Evolutionary conservation across 2,329 filamentous ascomycete species (phyloP).

Genomic region (Botrytis paeoniae): DNA sequence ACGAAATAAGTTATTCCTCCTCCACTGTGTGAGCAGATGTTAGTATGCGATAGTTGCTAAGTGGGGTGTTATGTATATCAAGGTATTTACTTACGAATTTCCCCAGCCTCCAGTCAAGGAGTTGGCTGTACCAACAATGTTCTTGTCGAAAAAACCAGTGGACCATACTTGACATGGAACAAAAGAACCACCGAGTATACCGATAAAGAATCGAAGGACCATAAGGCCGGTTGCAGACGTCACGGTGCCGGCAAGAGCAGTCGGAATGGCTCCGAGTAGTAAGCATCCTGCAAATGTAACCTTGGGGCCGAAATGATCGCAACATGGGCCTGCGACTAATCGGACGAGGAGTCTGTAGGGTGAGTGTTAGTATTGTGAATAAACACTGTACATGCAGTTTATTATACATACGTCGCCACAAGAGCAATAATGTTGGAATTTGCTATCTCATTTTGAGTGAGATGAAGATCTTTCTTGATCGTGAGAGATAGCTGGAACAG

Average conservation of each 20-base stretch:
- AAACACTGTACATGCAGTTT: not conserved
- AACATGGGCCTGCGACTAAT: slow-evolving; percentile 75
- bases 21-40: slow-evolving; percentile 43
- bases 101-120: slow-evolving; percentile 81
- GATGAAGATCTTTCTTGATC: slow-evolving; percentile 73
- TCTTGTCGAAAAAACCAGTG: slow-evolving; percentile 91
- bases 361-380: not conserved
- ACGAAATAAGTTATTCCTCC: slow-evolving; percentile 91
- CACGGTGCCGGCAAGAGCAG: slow-evolving; percentile 76
- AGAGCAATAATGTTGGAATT: slow-evolving; percentile 92
- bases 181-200: slow-evolving; percentile 73
- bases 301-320: slow-evolving; percentile 79
- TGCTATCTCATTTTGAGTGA: slow-evolving; percentile 68
- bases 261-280: slow-evolving; percentile 75
- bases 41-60: not conserved
- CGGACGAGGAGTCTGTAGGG: slow-evolving; percentile 60
- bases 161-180: slow-evolving; percentile 91
- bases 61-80: not conserved
- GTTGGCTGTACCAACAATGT: slow-evolving; percentile 85
- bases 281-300: slow-evolving; percentile 75
- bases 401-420: slow-evolving; percentile 51
- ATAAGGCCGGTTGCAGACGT: slow-evolving; percentile 67
- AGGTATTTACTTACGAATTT: slow-evolving; percentile 51
- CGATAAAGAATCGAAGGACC: slow-evolving; percentile 73
- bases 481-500: slow-evolving; percentile 47